These are phyloP conservation scores for Populus pruinosa DNA, from an alignment of 345 rosid genomes.

Conservation along the genomic window DNA sequence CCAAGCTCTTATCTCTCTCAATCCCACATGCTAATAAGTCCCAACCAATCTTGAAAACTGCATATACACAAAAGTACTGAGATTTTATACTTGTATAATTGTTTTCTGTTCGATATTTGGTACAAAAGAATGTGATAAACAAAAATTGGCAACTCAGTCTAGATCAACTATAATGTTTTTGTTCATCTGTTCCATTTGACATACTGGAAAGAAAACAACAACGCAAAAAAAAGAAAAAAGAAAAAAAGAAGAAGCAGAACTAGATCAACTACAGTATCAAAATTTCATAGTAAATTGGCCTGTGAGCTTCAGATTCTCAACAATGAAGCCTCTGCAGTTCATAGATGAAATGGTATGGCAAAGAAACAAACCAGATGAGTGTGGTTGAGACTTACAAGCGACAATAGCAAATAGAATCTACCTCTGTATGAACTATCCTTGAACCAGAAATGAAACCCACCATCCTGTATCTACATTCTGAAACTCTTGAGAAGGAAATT, in stretches of 20 bases:
- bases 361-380: not conserved
- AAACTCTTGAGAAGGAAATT: not conserved
- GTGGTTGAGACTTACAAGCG: not conserved
- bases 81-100: not conserved
- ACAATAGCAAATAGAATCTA: not conserved
- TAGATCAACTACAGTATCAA: not conserved
- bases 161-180: not conserved
- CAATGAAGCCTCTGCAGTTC: not conserved
- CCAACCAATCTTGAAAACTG: not conserved
- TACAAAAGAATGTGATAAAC: conserved; percentile 1
- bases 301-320: not conserved
- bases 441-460: conserved; percentile 7
- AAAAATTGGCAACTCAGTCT: not conserved
- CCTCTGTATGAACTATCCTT: not conserved
- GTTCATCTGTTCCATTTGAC: not conserved
- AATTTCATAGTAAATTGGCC: not conserved
- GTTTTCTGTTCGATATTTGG: not conserved
- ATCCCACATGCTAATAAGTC: not conserved
- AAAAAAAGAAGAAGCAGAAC: too few relatives aligned
- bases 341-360: not conserved
- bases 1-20: not conserved
- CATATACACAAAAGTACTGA: not conserved
- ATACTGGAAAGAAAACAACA: not conserved
- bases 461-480: not conserved
- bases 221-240: not conserved